phyloP scores from a whole-genome alignment of 2,329 filamentous ascomycete species.

The Hortaea werneckii region DNA sequence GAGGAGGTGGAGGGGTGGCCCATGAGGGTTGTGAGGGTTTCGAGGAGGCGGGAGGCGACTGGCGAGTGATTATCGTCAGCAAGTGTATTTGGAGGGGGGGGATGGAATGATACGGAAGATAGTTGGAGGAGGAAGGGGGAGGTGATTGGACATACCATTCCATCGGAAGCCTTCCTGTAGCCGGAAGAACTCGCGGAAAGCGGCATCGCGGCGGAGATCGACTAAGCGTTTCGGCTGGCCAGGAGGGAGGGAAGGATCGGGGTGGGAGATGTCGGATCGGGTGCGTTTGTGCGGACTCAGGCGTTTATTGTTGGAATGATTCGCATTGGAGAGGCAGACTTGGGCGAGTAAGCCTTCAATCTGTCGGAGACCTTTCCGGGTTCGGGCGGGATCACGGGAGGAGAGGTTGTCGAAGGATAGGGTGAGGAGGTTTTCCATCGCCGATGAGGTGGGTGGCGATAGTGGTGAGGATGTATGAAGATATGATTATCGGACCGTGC shows the following conservation, averaged over 20 bases:
- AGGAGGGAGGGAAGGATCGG: not conserved
- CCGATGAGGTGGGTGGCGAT: not conserved
- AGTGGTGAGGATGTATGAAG: not conserved
- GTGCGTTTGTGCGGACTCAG: constrained; percentile 29
- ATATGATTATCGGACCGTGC: too few species aligned
- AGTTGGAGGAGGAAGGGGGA: too few species aligned
- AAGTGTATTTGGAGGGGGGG: too few species aligned
- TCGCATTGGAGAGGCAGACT: constrained; percentile 64
- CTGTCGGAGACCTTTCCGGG: constrained; percentile 86
- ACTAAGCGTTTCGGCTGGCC: constrained; percentile 47
- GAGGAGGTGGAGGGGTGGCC: constrained; percentile 71
- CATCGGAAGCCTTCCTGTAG: constrained; percentile 95
- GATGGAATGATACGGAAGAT: too few species aligned
- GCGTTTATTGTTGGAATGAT: constrained; percentile 12
- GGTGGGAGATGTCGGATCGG: constrained; percentile 18
- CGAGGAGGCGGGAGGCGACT: constrained; percentile 76
- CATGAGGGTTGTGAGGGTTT: constrained; percentile 75
- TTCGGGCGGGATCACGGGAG: constrained; percentile 79
- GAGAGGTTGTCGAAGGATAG: constrained; percentile 95
- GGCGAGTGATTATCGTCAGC: constrained; percentile 6
- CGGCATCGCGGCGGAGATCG: constrained; percentile 69
- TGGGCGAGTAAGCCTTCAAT: constrained; percentile 89
- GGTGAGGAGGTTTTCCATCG: constrained; percentile 84
- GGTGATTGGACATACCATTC: constrained; percentile 51
- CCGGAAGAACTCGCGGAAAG: constrained; percentile 92